Evolutionary conservation across 495 filamentous ascomycete species (phyloP).

Genomic region (Hypoxylon intermedium): DNA sequence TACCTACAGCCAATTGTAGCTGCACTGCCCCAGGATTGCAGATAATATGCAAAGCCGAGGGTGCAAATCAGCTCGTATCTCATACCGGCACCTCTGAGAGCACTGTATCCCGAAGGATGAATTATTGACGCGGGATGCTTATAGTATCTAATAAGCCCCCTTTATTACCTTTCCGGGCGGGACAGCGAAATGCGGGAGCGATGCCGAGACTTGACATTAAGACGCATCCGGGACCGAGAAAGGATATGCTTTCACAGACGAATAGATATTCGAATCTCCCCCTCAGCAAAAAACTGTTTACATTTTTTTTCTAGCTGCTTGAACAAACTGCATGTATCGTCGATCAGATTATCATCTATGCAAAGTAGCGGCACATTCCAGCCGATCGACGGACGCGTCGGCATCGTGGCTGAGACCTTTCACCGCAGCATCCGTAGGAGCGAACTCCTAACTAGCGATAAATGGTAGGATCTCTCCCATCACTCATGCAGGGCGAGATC

Average conservation of each 20-base stretch:
- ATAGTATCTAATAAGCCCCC: conserved; percentile 14
- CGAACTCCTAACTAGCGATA: conserved; percentile 7
- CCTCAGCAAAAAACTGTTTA: not conserved
- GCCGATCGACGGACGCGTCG: conserved; percentile 17
- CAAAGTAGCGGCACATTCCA: conserved; percentile 13
- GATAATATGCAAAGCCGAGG: conserved; percentile 7
- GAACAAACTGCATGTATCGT: not conserved
- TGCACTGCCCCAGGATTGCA: conserved; percentile 33
- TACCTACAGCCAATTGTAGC: conserved; percentile 26
- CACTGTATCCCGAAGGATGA: conserved; percentile 24
- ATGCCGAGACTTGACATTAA: conserved; percentile 21
- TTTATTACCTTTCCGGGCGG: not conserved
- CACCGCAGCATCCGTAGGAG: conserved; percentile 23
- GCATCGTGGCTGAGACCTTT: conserved; percentile 35
- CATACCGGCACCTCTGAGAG: conserved; percentile 22
- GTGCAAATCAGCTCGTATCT: conserved; percentile 25
- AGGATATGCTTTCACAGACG: not conserved
- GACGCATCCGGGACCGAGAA: conserved; percentile 13
- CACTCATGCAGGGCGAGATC: conserved; percentile 16
- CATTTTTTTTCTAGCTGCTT: not conserved
- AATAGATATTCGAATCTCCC: not conserved
- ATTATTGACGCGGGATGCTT: conserved; percentile 20
- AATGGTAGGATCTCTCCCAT: not conserved
- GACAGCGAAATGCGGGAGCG: conserved; percentile 14
- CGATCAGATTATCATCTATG: conserved; percentile 2